These are phyloP conservation scores for Orbilia blumenaviensis DNA, from an alignment of 2,329 filamentous ascomycete species.

Conservation along the genomic window DNA sequence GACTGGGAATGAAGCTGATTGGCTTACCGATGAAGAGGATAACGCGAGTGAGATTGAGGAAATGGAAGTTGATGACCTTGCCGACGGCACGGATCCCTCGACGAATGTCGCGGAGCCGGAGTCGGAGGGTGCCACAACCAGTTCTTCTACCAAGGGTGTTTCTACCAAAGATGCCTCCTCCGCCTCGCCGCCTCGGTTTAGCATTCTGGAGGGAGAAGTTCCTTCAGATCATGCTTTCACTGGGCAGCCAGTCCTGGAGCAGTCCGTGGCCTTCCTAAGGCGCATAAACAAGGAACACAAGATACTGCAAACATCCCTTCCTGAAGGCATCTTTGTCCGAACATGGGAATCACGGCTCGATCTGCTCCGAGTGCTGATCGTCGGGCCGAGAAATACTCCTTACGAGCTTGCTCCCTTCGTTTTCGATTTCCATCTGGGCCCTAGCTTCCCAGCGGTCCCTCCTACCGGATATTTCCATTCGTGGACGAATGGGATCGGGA, in stretches of 20 bases:
- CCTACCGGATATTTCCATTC: constrained; percentile 70
- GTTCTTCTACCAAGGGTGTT: neutral
- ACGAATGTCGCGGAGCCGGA: neutral
- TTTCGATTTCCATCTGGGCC: constrained; percentile 68
- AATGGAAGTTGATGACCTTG: constrained; percentile 30
- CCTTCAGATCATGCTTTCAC: constrained; percentile 63
- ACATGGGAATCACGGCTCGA: constrained; percentile 70
- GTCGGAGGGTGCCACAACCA: neutral
- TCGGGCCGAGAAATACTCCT: constrained; percentile 69
- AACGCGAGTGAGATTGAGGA: constrained; percentile 58
- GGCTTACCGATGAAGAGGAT: constrained; percentile 62
- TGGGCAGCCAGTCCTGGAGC: constrained; percentile 38
- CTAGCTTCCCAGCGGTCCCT: constrained; percentile 65
- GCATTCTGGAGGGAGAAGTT: constrained; percentile 62
- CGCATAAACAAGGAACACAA: constrained; percentile 69
- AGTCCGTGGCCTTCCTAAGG: constrained; percentile 61
- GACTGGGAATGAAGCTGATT: constrained; percentile 62
- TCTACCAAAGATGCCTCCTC: neutral
- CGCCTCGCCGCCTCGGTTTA: constrained; percentile 59
- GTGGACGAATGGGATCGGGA: constrained; percentile 66
- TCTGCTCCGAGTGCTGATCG: constrained; percentile 68
- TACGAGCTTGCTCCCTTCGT: constrained; percentile 71
- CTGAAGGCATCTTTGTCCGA: constrained; percentile 68
- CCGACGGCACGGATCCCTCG: neutral
- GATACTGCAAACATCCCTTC: constrained; percentile 67